These are phyloP conservation scores for Fonticula alba DNA, from an alignment of 78 protist genomes.

Conservation along the genomic window DNA sequence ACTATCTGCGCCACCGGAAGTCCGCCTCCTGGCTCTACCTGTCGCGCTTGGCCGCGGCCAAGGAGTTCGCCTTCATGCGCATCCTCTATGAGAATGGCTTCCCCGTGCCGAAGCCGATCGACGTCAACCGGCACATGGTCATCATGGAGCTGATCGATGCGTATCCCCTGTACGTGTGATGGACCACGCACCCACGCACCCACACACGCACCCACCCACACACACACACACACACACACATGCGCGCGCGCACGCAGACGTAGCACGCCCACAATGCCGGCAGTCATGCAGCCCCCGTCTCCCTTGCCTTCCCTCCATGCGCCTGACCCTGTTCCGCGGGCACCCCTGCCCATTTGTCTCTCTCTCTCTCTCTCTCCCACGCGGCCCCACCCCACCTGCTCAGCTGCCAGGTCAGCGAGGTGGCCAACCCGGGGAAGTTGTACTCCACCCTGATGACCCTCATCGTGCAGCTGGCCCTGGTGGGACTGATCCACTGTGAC, in stretches of 20 bases:
- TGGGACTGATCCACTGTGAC: slow-evolving; percentile 95
- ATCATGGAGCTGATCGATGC: slow-evolving; percentile 78
- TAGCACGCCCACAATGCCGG: neutral
- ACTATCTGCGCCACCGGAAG: slow-evolving; percentile 58
- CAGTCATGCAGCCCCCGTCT: slow-evolving; percentile 1
- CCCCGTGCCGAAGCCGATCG: slow-evolving; percentile 88
- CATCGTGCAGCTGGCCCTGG: slow-evolving; percentile 13
- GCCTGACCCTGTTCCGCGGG: too few relatives aligned
- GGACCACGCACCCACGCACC: slow-evolving; percentile 3
- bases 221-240: neutral
- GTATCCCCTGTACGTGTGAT: slow-evolving; percentile 37
- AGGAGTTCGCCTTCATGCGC: slow-evolving; percentile 91
- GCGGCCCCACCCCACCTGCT: too few relatives aligned
- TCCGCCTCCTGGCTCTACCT: slow-evolving; percentile 79
- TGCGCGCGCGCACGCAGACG: neutral
- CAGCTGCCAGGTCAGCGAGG: slow-evolving; percentile 19
- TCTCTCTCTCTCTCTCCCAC: neutral
- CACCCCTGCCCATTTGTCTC: neutral
- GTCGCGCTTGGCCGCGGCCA: slow-evolving; percentile 79
- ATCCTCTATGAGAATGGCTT: slow-evolving; percentile 70
- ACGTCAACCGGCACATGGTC: slow-evolving; percentile 73
- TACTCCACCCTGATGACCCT: slow-evolving; percentile 46
- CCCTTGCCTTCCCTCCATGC: too few relatives aligned
- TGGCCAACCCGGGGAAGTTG: slow-evolving; percentile 48
- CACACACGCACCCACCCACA: slow-evolving; percentile 4